Evolutionary conservation across 768 basidiomycete genomes (phyloP).

Genomic region (Rickenella mellea): DNA sequence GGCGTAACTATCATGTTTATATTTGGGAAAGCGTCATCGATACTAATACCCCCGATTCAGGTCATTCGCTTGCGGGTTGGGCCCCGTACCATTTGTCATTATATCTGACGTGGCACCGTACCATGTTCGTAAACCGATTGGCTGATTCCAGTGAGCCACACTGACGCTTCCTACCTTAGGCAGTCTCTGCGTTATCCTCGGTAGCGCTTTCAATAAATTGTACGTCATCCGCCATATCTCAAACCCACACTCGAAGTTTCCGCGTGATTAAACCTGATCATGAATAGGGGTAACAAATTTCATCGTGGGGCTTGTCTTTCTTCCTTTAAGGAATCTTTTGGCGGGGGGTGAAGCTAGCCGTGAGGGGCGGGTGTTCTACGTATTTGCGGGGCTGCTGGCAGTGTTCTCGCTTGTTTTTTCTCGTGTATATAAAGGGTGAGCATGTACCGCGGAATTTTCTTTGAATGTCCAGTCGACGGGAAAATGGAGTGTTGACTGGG

Average conservation of each 20-base stretch:
- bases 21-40: not conserved
- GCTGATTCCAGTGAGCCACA: not conserved
- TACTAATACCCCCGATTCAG: constrained; percentile 24
- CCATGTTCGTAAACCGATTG: constrained; percentile 48
- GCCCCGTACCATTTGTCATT: constrained; percentile 89
- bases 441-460: too few species aligned
- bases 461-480: too few species aligned
- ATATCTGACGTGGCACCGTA: constrained; percentile 82
- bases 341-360: constrained; percentile 48
- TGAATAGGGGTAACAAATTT: constrained; percentile 76
- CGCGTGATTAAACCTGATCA: constrained; percentile 6
- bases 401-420: constrained; percentile 26
- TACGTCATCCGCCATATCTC: constrained; percentile 1
- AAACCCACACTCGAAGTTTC: not conserved
- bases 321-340: constrained; percentile 73
- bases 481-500: too few species aligned
- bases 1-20: constrained; percentile 29
- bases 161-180: constrained; percentile 8
- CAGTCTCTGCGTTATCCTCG: constrained; percentile 18
- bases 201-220: constrained; percentile 18
- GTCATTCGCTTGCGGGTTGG: constrained; percentile 84
- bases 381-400: constrained; percentile 58
- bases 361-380: constrained; percentile 83
- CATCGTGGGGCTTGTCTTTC: constrained; percentile 71
- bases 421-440: constrained; percentile 26